These are phyloP conservation scores for Ceratobasidium sp. DNA, from an alignment of 1,284 basidiomycete genomes.

Conservation along the genomic window DNA sequence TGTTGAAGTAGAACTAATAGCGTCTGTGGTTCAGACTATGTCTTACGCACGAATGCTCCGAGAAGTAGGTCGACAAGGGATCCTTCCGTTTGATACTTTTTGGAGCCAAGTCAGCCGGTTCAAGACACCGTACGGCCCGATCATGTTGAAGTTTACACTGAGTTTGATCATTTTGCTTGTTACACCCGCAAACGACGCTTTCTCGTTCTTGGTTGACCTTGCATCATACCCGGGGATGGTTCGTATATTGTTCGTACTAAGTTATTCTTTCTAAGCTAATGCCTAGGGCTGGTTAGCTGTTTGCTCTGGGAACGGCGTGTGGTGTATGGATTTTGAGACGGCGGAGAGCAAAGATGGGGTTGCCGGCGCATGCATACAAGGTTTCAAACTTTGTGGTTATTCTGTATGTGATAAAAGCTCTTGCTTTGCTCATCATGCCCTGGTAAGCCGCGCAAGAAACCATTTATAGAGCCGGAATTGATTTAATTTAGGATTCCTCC, in stretches of 20 bases:
- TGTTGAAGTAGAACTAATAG: slow-evolving; percentile 9
- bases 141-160: slow-evolving; percentile 63
- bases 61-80: slow-evolving; percentile 56
- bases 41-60: slow-evolving; percentile 60
- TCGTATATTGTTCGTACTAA: slow-evolving; percentile 48
- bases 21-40: slow-evolving; percentile 47
- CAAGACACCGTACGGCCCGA: slow-evolving; percentile 58
- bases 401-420: slow-evolving; percentile 59
- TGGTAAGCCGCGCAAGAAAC: slow-evolving; percentile 58
- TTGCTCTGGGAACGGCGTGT: slow-evolving; percentile 59
- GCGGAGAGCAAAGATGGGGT: slow-evolving; percentile 55
- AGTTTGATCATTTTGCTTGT: slow-evolving; percentile 68
- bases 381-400: slow-evolving; percentile 59
- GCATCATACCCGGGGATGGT: slow-evolving; percentile 53
- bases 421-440: slow-evolving; percentile 64
- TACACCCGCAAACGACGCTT: slow-evolving; percentile 67
- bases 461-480: background rate
- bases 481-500: slow-evolving; percentile 56
- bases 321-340: slow-evolving; percentile 62
- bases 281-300: slow-evolving; percentile 54
- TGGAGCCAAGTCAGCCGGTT: slow-evolving; percentile 54
- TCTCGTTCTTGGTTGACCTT: slow-evolving; percentile 61
- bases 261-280: background rate
- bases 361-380: slow-evolving; percentile 58
- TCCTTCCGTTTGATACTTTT: slow-evolving; percentile 57